Conservation (phyloP, 768 basidiomycete genomes). For the Xerocomellus dryophilus region DNA sequence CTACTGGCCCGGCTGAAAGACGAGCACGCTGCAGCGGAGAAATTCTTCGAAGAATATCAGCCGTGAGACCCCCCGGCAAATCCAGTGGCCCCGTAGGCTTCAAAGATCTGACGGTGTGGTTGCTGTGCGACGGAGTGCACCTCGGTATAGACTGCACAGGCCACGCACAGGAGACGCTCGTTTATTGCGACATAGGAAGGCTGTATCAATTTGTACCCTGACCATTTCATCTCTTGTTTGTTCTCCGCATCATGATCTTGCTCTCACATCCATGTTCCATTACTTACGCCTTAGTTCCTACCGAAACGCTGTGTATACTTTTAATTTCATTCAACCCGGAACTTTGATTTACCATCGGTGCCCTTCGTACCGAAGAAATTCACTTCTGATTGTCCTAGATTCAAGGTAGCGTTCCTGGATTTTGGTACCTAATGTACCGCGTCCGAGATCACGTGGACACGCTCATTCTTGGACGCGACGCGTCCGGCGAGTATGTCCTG, state of each 20-base stretch:
- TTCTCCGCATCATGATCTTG: constrained; percentile 19
- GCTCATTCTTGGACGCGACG: not conserved
- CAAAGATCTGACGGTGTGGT: constrained; percentile 4
- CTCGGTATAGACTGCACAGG: constrained; percentile 4
- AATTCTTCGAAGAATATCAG: constrained; percentile 21
- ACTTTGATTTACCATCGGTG: constrained; percentile 11
- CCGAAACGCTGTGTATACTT: constrained; percentile 23
- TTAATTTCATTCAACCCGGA: constrained; percentile 23
- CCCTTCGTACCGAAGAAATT: constrained; percentile 6
- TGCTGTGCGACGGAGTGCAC: constrained; percentile 14
- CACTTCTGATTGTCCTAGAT: constrained; percentile 1
- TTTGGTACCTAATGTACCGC: not conserved
- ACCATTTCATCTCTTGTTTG: constrained; percentile 16
- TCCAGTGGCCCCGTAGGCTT: not conserved
- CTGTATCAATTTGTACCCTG: constrained; percentile 25
- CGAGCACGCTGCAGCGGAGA: constrained; percentile 69
- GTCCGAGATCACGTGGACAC: constrained; percentile 5
- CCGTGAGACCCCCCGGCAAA: constrained; percentile 1
- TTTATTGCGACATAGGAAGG: constrained; percentile 19
- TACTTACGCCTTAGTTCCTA: constrained; percentile 26
- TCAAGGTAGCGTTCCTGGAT: constrained; percentile 11
- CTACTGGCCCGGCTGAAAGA: constrained; percentile 58
- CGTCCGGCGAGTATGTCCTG: not conserved
- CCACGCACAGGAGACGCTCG: constrained; percentile 11
- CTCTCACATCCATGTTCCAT: constrained; percentile 17